Evolutionary conservation across 441 rosid species (phyloP), one percentile per base, ranked within the genome.

Genomic region (Manihot esculenta): DNA sequence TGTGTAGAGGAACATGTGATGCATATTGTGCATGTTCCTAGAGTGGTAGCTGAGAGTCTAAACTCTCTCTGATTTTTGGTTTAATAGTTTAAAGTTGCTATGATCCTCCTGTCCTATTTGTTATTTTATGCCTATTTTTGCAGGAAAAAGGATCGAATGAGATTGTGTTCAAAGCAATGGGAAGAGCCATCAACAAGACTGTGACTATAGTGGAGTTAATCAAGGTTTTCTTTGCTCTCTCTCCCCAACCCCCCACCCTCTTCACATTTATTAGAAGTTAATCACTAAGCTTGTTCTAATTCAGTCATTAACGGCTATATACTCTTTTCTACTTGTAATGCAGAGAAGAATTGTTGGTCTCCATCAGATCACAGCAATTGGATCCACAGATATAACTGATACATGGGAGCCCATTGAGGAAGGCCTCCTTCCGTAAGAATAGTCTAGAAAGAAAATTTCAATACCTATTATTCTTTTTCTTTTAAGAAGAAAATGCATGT

Each of bases 331-430:
- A 65, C 38, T 69, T 15, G 21, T 62, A 41, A 49, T 78, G 64
- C 86, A 95, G 97, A 91, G 98, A 79, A 91, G 95, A 78, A 86
- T 95, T 80, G 86, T 85, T 66, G 98, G 88, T 68, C 97, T 95
- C 78, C 96, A 95, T 79, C 98, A 91, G 83, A 80, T 62, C 68
- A 88, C 96, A 26, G 74, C 87, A 62, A 86, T 91, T 79, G 91
- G 97, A 72, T 95, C 99, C 63, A 91, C 89, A 2, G 94, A 89
- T 82, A 95, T 95, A 64, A 89, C 92, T n/a, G 97, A 91, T 78
- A 88, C 80, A 62, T 95, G 96, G 97, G 99, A 91, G 77, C 99
- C 99, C 71, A 74, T 84, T 4, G 99, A 95, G 76, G 99, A 95
- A 89, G 99, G 99, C 80, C 99, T 95, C 64, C 86, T 89, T 2